These are phyloP conservation scores for Hortaea werneckii DNA, from an alignment of 2,329 filamentous ascomycete species.

Conservation along the genomic window DNA sequence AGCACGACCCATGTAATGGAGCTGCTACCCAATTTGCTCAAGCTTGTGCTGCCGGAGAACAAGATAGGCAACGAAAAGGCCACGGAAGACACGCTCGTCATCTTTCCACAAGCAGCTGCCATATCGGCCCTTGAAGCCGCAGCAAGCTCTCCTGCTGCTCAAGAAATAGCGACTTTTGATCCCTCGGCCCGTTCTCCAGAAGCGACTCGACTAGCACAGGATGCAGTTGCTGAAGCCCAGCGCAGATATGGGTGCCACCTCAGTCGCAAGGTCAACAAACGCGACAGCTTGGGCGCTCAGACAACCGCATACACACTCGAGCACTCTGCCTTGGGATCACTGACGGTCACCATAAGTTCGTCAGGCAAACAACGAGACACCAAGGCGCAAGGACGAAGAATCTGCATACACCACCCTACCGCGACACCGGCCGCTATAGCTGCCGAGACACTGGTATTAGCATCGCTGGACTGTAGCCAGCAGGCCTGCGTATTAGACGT, in stretches of 20 bases:
- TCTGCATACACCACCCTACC: conserved; percentile 29
- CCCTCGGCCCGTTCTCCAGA: conserved; percentile 55
- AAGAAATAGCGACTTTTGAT: conserved; percentile 53
- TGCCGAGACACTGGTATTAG: conserved; percentile 31
- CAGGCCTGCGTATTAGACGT: conserved; percentile 34
- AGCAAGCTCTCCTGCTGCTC: conserved; percentile 35
- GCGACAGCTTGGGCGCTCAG: conserved; percentile 15
- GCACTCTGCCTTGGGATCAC: conserved; percentile 35
- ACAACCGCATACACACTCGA: conserved; percentile 34
- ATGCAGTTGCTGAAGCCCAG: conserved; percentile 50
- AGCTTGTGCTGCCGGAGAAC: conserved; percentile 14
- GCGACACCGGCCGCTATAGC: conserved; percentile 30
- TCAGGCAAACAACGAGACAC: conserved; percentile 9
- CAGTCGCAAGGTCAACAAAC: conserved; percentile 45
- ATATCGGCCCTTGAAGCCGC: conserved; percentile 36
- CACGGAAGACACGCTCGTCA: conserved; percentile 7
- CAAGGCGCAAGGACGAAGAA: conserved; percentile 13
- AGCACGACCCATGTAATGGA: conserved; percentile 12
- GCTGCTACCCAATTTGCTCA: conserved; percentile 14
- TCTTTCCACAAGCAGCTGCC: conserved; percentile 39
- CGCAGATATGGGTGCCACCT: conserved; percentile 60
- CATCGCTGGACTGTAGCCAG: conserved; percentile 35
- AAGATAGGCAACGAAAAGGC: background rate
- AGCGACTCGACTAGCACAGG: conserved; percentile 50
- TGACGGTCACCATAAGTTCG: conserved; percentile 33